Evolutionary conservation across 2,329 filamentous ascomycete species (phyloP).

Genomic region (Alternaria alternata): DNA sequence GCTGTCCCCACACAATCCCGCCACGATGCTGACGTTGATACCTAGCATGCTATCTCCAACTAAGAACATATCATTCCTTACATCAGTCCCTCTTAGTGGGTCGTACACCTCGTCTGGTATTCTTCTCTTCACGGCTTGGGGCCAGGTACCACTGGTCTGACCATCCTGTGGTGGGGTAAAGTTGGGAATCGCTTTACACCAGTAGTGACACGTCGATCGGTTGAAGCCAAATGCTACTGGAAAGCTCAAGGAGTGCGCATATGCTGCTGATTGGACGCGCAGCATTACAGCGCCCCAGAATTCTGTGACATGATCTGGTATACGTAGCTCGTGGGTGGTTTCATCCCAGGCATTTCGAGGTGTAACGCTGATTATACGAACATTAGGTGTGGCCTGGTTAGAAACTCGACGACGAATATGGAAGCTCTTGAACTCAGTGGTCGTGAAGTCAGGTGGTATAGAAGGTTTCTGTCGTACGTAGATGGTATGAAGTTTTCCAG

Average conservation of each 20-base stretch:
- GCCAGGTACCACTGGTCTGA: conserved; percentile 19
- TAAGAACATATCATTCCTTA: conserved; percentile 34
- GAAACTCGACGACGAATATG: conserved; percentile 29
- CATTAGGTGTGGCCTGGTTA: conserved; percentile 22
- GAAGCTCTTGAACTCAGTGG: conserved; percentile 30
- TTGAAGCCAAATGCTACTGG: conserved; percentile 33
- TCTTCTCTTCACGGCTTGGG: conserved; percentile 20
- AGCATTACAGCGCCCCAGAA: conserved; percentile 27
- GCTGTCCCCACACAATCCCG: conserved; percentile 29
- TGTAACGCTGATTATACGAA: conserved; percentile 27
- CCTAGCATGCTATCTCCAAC: conserved; percentile 23
- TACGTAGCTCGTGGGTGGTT: conserved; percentile 26
- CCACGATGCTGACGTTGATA: conserved; percentile 29
- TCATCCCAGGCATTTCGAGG: conserved; percentile 26
- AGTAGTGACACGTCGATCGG: conserved; percentile 32
- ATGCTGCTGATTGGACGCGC: conserved; percentile 24
- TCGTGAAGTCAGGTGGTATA: conserved; percentile 33
- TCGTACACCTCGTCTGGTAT: conserved; percentile 26
- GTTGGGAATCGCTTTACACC: conserved; percentile 29
- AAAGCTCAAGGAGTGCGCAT: conserved; percentile 27
- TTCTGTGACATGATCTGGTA: conserved; percentile 19
- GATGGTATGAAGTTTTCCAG: conserved; percentile 30
- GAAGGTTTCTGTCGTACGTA: conserved; percentile 34
- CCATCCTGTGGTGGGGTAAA: conserved; percentile 18
- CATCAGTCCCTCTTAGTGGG: conserved; percentile 20